Base-by-base conservation (phyloP, 805 yeast species). In the Schizosaccharomyces pombe region DNA sequence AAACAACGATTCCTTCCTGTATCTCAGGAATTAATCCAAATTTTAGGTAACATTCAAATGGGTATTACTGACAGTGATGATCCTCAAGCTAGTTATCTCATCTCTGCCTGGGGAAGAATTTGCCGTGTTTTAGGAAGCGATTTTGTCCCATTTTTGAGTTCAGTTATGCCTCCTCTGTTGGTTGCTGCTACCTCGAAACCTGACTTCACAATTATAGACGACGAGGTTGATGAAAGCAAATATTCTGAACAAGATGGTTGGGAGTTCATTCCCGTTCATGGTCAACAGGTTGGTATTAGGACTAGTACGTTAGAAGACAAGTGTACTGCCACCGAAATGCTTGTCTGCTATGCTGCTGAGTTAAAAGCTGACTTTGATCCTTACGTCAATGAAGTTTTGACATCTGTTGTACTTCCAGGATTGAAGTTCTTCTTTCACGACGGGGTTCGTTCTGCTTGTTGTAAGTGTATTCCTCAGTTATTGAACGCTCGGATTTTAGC, bases 51-150 rank as follows among this genome's bases (percentile, higher is more conserved):
- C 28, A 79, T 87, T 58, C 97, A 91, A 68, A 71, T 73, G 55
- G 56, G 60, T 43, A 58, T 60, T 37, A 62, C 65, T n/a, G 69
- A 65, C 19, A 73, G 75, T n/a, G 96, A 87, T 63, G 96, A 87
- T 63, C 94, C 95, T 14, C 81, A 91, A 16, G 82, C 77, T 60
- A 75, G 84, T 52, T 87, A 85, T 61, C 72, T 91, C 59, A 94
- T 85, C 60, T 94, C 85, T 64, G 95, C 94, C 49, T 91, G 98
- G 98, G 85, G 91, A 55, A 78, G 97, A 62, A 75, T 91, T 49
- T 91, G 98, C 64, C 75, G 82, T 60, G 77, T 89, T 54, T 72
- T 89, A 40, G 94, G 95, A 26, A 74, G 73, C 57, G 94, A 85
- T 49, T 91, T 91, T 64, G 67, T 85, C 57, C 95, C 95, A 12